Conservation (phyloP, 169 alveolate species). For the Cryptosporidium viatorum region DNA sequence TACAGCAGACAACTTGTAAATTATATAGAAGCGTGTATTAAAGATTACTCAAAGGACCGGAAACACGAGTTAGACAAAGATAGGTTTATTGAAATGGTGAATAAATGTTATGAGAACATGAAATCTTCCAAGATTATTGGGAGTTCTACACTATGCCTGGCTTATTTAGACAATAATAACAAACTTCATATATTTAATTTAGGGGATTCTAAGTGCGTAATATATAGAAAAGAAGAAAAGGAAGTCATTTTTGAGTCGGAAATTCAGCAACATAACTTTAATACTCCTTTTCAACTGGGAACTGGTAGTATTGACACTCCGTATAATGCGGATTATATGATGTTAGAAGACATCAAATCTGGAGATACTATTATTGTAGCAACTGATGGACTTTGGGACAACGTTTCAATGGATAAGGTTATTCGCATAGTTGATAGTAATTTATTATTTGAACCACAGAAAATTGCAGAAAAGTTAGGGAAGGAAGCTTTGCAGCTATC, state of each 20-base stretch:
- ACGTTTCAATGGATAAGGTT: conserved; percentile 14
- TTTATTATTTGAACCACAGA: conserved; percentile 22
- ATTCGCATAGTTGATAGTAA: conserved; percentile 14
- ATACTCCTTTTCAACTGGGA: conserved; percentile 53
- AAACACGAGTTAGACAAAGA: not conserved
- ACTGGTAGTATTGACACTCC: conserved; percentile 62
- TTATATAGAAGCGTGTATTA: not conserved
- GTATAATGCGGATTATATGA: conserved; percentile 19
- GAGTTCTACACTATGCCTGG: conserved; percentile 48
- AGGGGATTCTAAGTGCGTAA: conserved; percentile 61
- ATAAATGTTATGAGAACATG: conserved; percentile 17
- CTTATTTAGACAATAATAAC: conserved; percentile 6
- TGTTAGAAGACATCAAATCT: not conserved
- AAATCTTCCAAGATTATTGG: conserved; percentile 48
- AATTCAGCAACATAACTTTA: conserved; percentile 55
- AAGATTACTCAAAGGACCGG: not conserved
- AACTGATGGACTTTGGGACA: conserved; percentile 74
- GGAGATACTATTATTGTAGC: conserved; percentile 56
- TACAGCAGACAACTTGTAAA: conserved; percentile 45
- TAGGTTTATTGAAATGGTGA: not conserved
- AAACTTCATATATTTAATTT: conserved; percentile 40
- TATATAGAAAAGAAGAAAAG: conserved; percentile 22
- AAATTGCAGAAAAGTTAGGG: conserved; percentile 57
- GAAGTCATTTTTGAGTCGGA: conserved; percentile 35
- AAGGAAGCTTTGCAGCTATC: conserved; percentile 23